These are phyloP conservation scores for Penicillium ucsense DNA, from an alignment of 495 filamentous ascomycete species.

Conservation along the genomic window DNA sequence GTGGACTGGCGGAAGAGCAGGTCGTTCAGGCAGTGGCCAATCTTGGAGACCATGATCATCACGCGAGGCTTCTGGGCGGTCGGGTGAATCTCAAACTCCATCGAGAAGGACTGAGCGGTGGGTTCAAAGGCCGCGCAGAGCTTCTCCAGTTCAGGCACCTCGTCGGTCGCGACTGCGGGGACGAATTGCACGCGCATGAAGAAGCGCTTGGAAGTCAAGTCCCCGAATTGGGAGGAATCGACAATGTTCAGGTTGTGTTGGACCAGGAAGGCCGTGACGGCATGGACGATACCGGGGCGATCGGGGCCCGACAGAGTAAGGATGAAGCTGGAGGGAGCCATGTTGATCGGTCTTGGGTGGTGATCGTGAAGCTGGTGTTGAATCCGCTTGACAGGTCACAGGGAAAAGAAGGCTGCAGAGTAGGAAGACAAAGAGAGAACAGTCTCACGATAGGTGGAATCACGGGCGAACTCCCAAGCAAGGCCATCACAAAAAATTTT, in stretches of 20 bases:
- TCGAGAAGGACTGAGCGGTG: constrained; percentile 45
- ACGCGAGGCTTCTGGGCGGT: constrained; percentile 54
- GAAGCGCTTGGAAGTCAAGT: constrained; percentile 54
- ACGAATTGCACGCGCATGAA: constrained; percentile 73
- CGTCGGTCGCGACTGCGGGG: constrained; percentile 24
- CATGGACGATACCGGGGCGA: constrained; percentile 65
- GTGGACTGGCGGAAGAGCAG: constrained; percentile 61
- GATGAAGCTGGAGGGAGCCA: constrained; percentile 45
- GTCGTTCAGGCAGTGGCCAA: constrained; percentile 72
- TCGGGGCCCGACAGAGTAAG: constrained; percentile 69
- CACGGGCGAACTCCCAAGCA: not conserved
- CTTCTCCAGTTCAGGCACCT: constrained; percentile 33
- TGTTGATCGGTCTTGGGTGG: constrained; percentile 13
- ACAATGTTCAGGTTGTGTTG: constrained; percentile 59
- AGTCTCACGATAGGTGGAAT: not conserved
- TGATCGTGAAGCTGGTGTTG: constrained; percentile 15
- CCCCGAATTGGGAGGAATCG: constrained; percentile 66
- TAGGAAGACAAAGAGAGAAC: not conserved
- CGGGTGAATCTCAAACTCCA: constrained; percentile 55
- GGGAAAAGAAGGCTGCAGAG: no score
- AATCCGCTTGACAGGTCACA: constrained; percentile 11
- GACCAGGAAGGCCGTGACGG: constrained; percentile 61
- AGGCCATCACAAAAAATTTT: not conserved
- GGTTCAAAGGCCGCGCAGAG: constrained; percentile 37
- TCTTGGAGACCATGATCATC: constrained; percentile 75